Evolutionary conservation across 2,329 filamentous ascomycete species (phyloP).

Genomic region (Talaromyces sp.): DNA sequence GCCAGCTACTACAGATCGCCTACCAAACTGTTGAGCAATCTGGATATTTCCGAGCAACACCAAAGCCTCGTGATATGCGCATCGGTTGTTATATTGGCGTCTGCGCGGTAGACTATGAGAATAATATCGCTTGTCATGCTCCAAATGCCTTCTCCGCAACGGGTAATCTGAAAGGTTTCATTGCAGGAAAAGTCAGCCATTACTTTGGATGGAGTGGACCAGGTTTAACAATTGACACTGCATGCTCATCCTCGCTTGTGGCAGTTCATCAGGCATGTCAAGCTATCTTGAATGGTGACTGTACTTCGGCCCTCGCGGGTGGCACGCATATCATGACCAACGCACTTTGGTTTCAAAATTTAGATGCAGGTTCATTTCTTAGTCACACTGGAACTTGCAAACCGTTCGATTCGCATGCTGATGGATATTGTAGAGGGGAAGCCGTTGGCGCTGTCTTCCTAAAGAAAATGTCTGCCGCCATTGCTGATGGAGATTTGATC

Average conservation of each 20-base stretch:
- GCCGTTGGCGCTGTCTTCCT: slow-evolving; percentile 49
- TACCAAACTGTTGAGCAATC: slow-evolving; percentile 23
- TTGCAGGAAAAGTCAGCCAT: slow-evolving; percentile 40
- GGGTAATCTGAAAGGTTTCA: slow-evolving; percentile 34
- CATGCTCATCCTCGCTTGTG: slow-evolving; percentile 44
- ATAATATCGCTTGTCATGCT: slow-evolving; percentile 26
- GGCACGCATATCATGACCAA: slow-evolving; percentile 26
- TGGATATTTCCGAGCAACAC: not conserved
- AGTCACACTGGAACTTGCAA: slow-evolving; percentile 51
- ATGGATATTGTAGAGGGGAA: slow-evolving; percentile 53
- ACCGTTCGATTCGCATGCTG: slow-evolving; percentile 44
- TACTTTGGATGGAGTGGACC: slow-evolving; percentile 42
- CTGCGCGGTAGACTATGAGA: slow-evolving; percentile 26
- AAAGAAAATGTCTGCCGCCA: slow-evolving; percentile 47
- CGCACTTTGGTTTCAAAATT: slow-evolving; percentile 31
- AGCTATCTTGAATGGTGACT: slow-evolving; percentile 28
- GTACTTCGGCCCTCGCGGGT: slow-evolving; percentile 24
- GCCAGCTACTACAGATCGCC: slow-evolving; percentile 24
- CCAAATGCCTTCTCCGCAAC: slow-evolving; percentile 30
- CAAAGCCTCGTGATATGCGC: not conserved
- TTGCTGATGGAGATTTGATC: slow-evolving; percentile 44
- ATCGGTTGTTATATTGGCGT: slow-evolving; percentile 31
- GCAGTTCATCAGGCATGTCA: slow-evolving; percentile 35
- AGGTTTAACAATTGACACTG: slow-evolving; percentile 46
- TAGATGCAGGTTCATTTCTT: slow-evolving; percentile 47